phyloP scores from a whole-genome alignment of 2,329 filamentous ascomycete species.

The Beauveria sp. region DNA sequence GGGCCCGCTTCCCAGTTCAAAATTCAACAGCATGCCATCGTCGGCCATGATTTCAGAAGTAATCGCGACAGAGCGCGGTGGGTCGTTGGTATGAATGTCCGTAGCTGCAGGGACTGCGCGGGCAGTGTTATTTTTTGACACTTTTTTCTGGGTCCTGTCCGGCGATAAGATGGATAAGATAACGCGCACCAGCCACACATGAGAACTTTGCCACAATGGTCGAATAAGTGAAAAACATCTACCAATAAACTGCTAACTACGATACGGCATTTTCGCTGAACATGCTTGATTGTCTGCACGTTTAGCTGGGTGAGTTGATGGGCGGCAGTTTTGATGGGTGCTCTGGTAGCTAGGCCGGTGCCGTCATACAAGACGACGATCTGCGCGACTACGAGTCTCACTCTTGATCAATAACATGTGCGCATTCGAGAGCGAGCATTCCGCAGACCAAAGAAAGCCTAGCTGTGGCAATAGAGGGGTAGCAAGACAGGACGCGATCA shows the following conservation, averaged over 20 bases:
- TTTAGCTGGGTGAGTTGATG: not conserved
- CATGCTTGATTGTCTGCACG: too few relatives aligned
- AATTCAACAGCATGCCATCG: conserved; percentile 92
- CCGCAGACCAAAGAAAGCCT: not conserved
- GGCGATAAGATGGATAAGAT: conserved; percentile 12
- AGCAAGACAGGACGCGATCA: not conserved
- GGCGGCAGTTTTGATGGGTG: not conserved
- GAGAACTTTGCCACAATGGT: not conserved
- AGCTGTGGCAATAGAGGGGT: not conserved
- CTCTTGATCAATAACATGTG: not conserved
- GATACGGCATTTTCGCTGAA: too few relatives aligned
- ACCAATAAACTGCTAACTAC: not conserved
- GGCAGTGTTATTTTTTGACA: conserved; percentile 8
- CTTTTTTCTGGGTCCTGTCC: conserved; percentile 9
- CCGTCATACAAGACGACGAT: not conserved
- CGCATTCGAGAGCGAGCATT: not conserved
- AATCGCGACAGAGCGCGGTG: not conserved
- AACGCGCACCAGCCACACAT: not conserved
- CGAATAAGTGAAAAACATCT: not conserved
- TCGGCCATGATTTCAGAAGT: conserved; percentile 61
- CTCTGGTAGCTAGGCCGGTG: not conserved
- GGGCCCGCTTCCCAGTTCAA: conserved; percentile 64
- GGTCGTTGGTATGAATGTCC: not conserved
- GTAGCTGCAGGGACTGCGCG: not conserved
- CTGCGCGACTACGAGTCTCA: not conserved